A percentile compares a stretch with the other conserved stretches of the same genome.
phyloP scores from a whole-genome alignment of 805 yeast genomes.

The Metschnikowia corniflorae region DNA sequence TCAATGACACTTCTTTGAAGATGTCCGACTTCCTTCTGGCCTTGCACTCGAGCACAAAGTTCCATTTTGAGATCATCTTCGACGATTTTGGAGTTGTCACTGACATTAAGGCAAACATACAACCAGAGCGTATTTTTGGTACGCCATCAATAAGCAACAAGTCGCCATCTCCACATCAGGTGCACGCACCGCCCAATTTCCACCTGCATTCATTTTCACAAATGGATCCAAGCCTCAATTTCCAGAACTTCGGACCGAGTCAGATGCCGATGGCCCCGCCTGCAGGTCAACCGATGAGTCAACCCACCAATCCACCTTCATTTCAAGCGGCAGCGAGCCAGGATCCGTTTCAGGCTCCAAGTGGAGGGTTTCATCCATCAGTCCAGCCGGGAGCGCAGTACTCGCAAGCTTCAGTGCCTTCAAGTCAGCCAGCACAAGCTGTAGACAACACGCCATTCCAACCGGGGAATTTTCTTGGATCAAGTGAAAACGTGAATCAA shows the following conservation, averaged over 20 bases:
- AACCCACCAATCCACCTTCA: constrained; percentile 1
- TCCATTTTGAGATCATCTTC: constrained; percentile 41
- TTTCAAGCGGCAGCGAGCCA: constrained; percentile 4
- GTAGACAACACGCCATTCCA: constrained; percentile 4
- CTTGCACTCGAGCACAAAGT: constrained; percentile 14
- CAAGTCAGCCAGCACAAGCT: neutral
- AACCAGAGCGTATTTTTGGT: constrained; percentile 7
- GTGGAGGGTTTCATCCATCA: constrained; percentile 3
- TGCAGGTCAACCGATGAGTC: constrained; percentile 3
- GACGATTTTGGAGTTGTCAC: constrained; percentile 47
- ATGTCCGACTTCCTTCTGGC: constrained; percentile 30
- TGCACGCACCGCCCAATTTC: constrained; percentile 4
- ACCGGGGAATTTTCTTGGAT: constrained; percentile 3
- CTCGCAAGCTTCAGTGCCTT: neutral
- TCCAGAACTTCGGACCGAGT: constrained; percentile 4
- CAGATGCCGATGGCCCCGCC: constrained; percentile 4
- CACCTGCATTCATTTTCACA: constrained; percentile 6
- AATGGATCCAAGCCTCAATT: constrained; percentile 2
- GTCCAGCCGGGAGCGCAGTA: constrained; percentile 1
- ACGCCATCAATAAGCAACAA: constrained; percentile 1
- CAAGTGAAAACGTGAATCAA: constrained; percentile 4
- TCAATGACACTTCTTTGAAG: constrained; percentile 26
- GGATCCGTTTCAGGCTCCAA: constrained; percentile 4
- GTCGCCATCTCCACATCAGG: constrained; percentile 10
- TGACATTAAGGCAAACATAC: constrained; percentile 27